Base-by-base conservation (phyloP, 768 basidiomycete species). In the Leucocoprinus leucothites region DNA sequence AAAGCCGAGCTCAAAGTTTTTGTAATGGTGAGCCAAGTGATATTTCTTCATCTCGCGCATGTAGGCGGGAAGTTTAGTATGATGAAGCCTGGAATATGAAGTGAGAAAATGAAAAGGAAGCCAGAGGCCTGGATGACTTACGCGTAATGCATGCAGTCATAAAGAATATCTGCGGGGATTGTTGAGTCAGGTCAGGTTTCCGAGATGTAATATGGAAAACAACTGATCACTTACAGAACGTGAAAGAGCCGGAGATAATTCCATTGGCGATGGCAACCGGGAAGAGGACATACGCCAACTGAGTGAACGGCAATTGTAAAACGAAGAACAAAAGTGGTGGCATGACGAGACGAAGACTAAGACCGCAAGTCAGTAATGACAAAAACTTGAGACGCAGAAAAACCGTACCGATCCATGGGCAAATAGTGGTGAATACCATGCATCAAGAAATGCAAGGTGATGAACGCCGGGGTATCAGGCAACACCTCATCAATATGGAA, bases 371-470 rank as follows among this genome's bases (percentile, higher is more conserved):
- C n/a, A 48, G 48, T 34, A 51, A 25, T 49, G 36, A 25, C 16
- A 49, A 21, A 49, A 48, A n/a, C 19, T 45, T 16, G n/a, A 38
- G 44, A 11, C 22, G 8, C 55, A 22, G 25, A 38, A 14, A 38
- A 18, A 57, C 14, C 9, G 24, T 64, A 91, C 89, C 85, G 77
- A 66, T 97, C 94, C 94, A 98, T 97, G 14, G 94, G 97, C 60
- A 99, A 76, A 65, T 95, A 99, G 70, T 99, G 97, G 67, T 99
- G 97, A 34, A 99, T 85, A 14, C 97, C 97, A 65, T 98, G 97
- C 67, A 92, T 76, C 64, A 91, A 67, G 73, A 99, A 99, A 67
- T 99, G 97, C 22, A 98, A 67, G 41, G 85, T 84, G 64, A 98
- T 77, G 71, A 88, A 91, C 49, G 74, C 71, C 4, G 88, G 87